These are phyloP conservation scores for Skeletonema marinoi DNA, from an alignment of 108 stramenopile genomes.

Conservation along the genomic window DNA sequence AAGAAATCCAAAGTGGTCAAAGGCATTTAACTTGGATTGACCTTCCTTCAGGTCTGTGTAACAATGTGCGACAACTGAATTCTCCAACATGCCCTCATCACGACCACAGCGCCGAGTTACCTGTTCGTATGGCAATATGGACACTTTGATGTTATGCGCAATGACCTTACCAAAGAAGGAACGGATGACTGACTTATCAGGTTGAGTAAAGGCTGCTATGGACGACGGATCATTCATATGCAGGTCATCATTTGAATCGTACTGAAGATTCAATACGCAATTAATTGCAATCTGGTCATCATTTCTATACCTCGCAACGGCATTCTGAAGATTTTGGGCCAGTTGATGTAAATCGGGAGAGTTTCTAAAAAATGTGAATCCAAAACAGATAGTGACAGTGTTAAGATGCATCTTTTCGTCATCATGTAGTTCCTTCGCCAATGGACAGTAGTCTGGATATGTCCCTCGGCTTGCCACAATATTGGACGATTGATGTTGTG, in stretches of 20 bases:
- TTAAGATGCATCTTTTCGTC: no score
- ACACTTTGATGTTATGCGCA: not conserved
- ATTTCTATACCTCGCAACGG: not conserved
- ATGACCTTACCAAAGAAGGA: not conserved
- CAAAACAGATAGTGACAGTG: not conserved
- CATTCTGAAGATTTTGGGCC: not conserved
- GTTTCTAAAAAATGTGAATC: not conserved
- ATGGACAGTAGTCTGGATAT: not conserved
- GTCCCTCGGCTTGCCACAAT: conserved; percentile 2
- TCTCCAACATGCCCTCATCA: no score
- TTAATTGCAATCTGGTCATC: not conserved
- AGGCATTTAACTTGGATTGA: no score
- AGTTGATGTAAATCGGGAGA: not conserved
- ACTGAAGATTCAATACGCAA: not conserved
- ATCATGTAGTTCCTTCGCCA: not conserved
- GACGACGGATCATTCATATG: not conserved
- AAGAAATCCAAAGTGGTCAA: no score
- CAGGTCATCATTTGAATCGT: not conserved
- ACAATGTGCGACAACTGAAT: no score
- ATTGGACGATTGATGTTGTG: not conserved
- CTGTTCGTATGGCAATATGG: not conserved
- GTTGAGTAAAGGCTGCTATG: not conserved
- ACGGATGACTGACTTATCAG: not conserved
- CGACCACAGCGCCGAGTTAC: not conserved
- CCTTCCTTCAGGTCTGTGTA: no score